phyloP scores from a whole-genome alignment of 805 yeast species.

The Phaffomyces thermotolerans region DNA sequence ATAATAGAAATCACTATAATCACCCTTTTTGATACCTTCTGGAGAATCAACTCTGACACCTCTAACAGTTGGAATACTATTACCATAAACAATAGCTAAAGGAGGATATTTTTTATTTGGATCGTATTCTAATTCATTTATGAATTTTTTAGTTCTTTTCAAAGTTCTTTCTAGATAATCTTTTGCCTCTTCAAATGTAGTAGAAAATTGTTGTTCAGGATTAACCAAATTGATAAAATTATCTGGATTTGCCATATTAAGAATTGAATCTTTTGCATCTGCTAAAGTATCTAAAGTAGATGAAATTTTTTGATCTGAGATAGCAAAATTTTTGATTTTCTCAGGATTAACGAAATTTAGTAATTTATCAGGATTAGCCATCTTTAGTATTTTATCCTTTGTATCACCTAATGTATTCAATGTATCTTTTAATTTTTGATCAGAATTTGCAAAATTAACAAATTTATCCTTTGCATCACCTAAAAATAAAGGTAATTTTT shows the following conservation, averaged over 20 bases:
- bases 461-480: no score
- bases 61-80: slow-evolving; percentile 76
- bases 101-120: slow-evolving; percentile 67
- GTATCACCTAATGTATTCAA: no score
- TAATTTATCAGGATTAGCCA: no score
- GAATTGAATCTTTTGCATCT: background rate
- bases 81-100: slow-evolving; percentile 73
- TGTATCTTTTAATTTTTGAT: no score
- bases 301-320: background rate
- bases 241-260: no score
- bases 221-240: no score
- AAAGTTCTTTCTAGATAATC: slow-evolving; percentile 59
- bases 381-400: no score
- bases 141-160: slow-evolving; percentile 48
- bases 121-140: slow-evolving; percentile 48
- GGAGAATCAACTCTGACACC: slow-evolving; percentile 61
- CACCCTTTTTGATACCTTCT: slow-evolving; percentile 62
- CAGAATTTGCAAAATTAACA: no score
- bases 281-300: background rate
- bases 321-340: slow-evolving; percentile 4
- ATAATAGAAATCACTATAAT: slow-evolving; percentile 68
- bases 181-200: slow-evolving; percentile 46
- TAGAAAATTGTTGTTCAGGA: slow-evolving; percentile 17
- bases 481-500: no score
- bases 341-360: slow-evolving; percentile 1